These are phyloP conservation scores for Ophiostoma sp. DNA, from an alignment of 2,329 filamentous ascomycete genomes.

Conservation along the genomic window DNA sequence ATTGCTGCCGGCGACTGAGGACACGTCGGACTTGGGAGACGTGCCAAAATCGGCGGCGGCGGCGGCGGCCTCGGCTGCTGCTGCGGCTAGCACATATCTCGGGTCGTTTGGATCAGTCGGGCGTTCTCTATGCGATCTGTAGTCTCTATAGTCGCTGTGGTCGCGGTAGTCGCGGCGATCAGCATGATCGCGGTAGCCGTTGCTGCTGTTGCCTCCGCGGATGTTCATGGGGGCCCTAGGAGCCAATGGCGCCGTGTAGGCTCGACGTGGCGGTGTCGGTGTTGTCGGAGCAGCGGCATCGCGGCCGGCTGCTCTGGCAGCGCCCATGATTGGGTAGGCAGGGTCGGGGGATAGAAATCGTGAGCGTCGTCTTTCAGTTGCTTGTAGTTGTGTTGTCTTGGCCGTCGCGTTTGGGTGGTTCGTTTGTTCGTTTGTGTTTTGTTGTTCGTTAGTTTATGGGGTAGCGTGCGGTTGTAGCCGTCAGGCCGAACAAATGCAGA, in stretches of 20 bases:
- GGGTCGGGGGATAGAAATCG: background rate
- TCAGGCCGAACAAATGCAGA: background rate
- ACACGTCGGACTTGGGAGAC: constrained; percentile 21
- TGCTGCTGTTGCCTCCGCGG: constrained; percentile 11
- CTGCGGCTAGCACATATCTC: constrained; percentile 18
- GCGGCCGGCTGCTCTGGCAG: constrained; percentile 21
- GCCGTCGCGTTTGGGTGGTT: background rate
- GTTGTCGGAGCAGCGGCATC: constrained; percentile 19
- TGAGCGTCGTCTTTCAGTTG: background rate
- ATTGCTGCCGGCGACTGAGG: constrained; percentile 16
- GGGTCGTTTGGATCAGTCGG: constrained; percentile 16
- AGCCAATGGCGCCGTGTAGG: constrained; percentile 22
- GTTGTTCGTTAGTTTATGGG: constrained; percentile 9
- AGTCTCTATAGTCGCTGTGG: constrained; percentile 14
- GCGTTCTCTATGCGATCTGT: constrained; percentile 13
- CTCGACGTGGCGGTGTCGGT: constrained; percentile 21
- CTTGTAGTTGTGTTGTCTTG: background rate
- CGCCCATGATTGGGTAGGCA: constrained; percentile 17
- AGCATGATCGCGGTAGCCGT: constrained; percentile 7
- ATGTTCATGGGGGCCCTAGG: constrained; percentile 14
- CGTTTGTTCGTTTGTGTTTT: background rate
- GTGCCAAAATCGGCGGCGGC: constrained; percentile 19
- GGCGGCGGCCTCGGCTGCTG: constrained; percentile 25
- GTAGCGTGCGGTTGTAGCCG: constrained; percentile 8
- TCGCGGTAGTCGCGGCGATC: constrained; percentile 7